phyloP scores from a whole-genome alignment of 2,329 filamentous ascomycete species.

The Cladosporium sphaerospermum region DNA sequence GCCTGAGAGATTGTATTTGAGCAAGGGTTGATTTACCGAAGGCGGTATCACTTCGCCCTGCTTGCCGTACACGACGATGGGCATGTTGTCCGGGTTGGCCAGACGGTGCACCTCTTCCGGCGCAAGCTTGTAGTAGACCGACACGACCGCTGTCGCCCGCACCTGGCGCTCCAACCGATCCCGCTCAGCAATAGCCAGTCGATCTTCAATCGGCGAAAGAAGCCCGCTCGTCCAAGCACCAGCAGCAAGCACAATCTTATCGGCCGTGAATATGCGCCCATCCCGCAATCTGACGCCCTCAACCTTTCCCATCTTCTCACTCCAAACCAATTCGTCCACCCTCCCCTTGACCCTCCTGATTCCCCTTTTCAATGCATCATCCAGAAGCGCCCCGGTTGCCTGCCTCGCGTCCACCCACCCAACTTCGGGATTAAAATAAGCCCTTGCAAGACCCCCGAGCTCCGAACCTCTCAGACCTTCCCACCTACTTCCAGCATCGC shows the following conservation, averaged over 20 bases:
- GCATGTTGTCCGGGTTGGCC: constrained; percentile 43
- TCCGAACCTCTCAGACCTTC: constrained; percentile 34
- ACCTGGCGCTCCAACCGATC: constrained; percentile 48
- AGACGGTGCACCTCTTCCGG: constrained; percentile 37
- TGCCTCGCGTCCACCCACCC: constrained; percentile 49
- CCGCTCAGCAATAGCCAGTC: constrained; percentile 37
- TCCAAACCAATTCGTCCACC: constrained; percentile 34
- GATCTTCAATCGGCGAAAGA: constrained; percentile 45
- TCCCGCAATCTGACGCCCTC: constrained; percentile 45
- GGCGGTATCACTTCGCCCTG: constrained; percentile 45
- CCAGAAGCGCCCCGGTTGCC: constrained; percentile 41
- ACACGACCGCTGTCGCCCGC: constrained; percentile 53
- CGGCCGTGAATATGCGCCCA: constrained; percentile 44
- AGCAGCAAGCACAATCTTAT: constrained; percentile 50
- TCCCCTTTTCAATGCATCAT: constrained; percentile 39
- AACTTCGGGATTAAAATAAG: constrained; percentile 46
- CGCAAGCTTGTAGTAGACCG: constrained; percentile 49
- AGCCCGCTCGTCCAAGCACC: constrained; percentile 53
- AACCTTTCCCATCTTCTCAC: constrained; percentile 30
- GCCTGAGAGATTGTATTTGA: constrained; percentile 45
- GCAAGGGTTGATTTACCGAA: constrained; percentile 40
- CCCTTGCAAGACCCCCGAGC: too few relatives aligned
- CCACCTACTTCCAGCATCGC: constrained; percentile 37
- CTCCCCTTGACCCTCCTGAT: constrained; percentile 42
- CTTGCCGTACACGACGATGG: constrained; percentile 48